Evolutionary conservation across 2,329 filamentous ascomycete genomes (phyloP).

Genomic region (Cadophora sp.): DNA sequence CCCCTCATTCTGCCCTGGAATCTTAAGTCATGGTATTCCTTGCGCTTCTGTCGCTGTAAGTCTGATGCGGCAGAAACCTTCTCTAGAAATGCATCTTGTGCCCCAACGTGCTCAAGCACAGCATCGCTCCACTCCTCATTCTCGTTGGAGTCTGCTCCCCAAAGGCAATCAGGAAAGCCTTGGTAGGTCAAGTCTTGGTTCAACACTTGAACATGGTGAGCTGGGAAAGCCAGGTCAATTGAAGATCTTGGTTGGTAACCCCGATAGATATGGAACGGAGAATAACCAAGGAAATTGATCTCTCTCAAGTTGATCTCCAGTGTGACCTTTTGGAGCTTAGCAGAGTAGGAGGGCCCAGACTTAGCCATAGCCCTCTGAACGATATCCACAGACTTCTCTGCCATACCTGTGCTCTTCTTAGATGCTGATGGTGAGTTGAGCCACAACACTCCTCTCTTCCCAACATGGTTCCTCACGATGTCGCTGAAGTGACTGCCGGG

Average conservation of each 20-base stretch:
- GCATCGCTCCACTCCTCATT: neutral
- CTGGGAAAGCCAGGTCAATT: neutral
- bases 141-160: too few species aligned
- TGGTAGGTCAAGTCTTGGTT: too few species aligned
- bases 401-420: slow-evolving; percentile 12
- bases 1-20: too few species aligned
- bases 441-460: neutral
- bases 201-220: neutral
- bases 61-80: neutral
- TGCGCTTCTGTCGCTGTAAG: too few species aligned
- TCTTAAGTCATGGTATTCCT: too few species aligned
- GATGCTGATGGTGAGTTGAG: neutral
- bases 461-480: too few species aligned
- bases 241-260: neutral
- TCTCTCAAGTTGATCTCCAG: slow-evolving; percentile 8
- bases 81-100: neutral
- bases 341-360: neutral
- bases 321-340: neutral
- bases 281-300: neutral
- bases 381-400: slow-evolving; percentile 20
- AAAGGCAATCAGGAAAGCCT: too few species aligned
- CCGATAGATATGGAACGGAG: neutral
- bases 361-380: neutral
- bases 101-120: neutral
- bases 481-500: neutral